Percentiles rank a stretch among this genome's conserved stretches.
These are phyloP conservation scores for Solanum aculeatissimum DNA, from an alignment of 305 asterid genomes.

Conservation along the genomic window DNA sequence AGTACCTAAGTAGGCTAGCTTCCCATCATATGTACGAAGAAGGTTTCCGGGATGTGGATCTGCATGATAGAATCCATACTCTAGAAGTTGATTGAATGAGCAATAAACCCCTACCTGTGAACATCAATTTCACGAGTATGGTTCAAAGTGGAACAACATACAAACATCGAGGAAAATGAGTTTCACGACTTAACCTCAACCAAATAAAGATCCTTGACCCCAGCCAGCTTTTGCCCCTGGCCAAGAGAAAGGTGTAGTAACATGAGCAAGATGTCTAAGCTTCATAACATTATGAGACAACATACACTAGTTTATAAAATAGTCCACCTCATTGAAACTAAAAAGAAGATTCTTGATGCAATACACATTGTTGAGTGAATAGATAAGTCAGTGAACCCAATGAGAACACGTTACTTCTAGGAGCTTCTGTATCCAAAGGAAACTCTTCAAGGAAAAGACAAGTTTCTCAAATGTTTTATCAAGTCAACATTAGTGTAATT, in stretches of 20 bases:
- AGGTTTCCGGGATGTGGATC: conserved; percentile 99
- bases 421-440: not conserved
- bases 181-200: conserved; percentile 57
- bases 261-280: conserved; percentile 5
- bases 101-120: conserved; percentile 95
- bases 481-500: not conserved
- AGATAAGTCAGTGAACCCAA: not conserved
- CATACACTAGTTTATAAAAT: not conserved
- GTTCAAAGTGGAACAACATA: not conserved
- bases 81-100: conserved; percentile 96
- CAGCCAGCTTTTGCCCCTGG: conserved; percentile 93
- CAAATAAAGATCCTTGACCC: conserved; percentile 82
- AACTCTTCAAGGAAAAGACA: not conserved
- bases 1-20: conserved; percentile 92
- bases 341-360: not conserved
- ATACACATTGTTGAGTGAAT: not conserved
- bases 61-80: conserved; percentile 93
- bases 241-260: conserved; percentile 13
- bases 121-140: not conserved
- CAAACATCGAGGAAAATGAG: not conserved
- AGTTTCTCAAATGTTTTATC: not conserved
- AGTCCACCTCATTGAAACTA: not conserved
- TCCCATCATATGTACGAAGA: conserved; percentile 85
- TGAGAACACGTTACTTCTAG: not conserved
- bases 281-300: not conserved